phyloP scores from a whole-genome alignment of 169 alveolate genomes.

The Plasmodium yoelii region DNA sequence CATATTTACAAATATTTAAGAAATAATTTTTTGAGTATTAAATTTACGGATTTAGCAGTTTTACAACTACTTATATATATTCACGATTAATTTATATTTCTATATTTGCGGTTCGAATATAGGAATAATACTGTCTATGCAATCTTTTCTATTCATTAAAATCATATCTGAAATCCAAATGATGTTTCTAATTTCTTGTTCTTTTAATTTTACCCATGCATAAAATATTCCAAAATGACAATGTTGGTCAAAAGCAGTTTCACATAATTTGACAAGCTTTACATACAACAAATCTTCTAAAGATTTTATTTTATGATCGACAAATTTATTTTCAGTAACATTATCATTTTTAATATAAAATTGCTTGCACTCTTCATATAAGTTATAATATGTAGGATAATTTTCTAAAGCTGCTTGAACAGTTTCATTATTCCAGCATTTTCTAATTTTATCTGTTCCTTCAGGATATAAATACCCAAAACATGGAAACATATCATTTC shows the following conservation, averaged over 20 bases:
- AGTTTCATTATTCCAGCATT: conserved; percentile 92
- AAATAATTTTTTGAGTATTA: not conserved
- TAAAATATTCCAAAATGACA: conserved; percentile 96
- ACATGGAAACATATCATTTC: conserved; percentile 91
- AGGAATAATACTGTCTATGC: conserved; percentile 89
- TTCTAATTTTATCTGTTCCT: conserved; percentile 92
- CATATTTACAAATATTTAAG: not conserved
- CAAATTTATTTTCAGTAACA: conserved; percentile 49
- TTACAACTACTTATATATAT: not conserved
- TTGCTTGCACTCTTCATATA: conserved; percentile 91
- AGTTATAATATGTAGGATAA: conserved; percentile 88
- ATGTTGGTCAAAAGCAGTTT: conserved; percentile 96
- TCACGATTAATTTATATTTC: not conserved
- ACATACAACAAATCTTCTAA: conserved; percentile 97
- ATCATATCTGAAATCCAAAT: conserved; percentile 98
- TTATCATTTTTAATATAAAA: conserved; percentile 78
- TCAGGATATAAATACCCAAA: conserved; percentile 94
- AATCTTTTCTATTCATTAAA: conserved; percentile 88
- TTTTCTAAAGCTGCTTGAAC: conserved; percentile 93
- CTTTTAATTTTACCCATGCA: conserved; percentile 98
- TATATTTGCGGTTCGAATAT: conserved; percentile 85
- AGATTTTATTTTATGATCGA: conserved; percentile 78
- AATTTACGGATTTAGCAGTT: too few relatives aligned
- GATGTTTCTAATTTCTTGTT: conserved; percentile 97
- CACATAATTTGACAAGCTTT: conserved; percentile 94